Base-by-base conservation (phyloP, 805 yeast species). In the Pichia cabralensis region DNA sequence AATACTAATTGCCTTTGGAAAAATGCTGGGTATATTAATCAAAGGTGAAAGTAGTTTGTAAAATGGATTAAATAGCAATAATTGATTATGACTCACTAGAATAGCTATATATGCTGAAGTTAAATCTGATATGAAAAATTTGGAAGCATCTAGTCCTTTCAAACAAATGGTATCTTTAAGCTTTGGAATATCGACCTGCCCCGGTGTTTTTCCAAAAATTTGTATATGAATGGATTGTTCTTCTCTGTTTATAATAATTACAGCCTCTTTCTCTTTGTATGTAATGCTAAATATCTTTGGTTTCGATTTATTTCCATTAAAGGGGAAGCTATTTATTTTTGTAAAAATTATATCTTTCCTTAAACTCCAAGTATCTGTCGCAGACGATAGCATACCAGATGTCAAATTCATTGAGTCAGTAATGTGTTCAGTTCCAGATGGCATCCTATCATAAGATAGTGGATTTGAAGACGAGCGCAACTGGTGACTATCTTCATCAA, bases 301-400 rank as follows among this genome's bases (percentile, higher is more conserved):
- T 13, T 51, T 33, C 2, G 44, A 31, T 9, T 51, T 40, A n/a
- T 56, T 49, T 5, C 58, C 57, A 14, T 53, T 50, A 10, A 56
- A 33, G 50, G 59, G 26, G 63, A 55, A 48, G 0, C 69, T 53
- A 13, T 74, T 75, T 3, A 81, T 54, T 47, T 69, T 71, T 0
- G 86, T 74, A 40, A 83, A 58, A n/a, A 79, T 76, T 47, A 79
- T 67, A 51, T 84, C 94, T 45, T 80, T 82, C 26, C 74, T 59
- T 16, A 72, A 52, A 5, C 52, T 43, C 6, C 60, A 50, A 6
- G 55, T 42, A 23, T 64, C 74, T n/a, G 19, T 8, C 13, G 25
- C 14, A 8, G 41, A 36, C 19, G 38, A 31, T 14, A 35, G 37
- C 10, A 31, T 28, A 5, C 36, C 31, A 6, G 51, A 48, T 7